Base-by-base conservation (phyloP, 495 filamentous ascomycete genomes). In the Talaromyces ruber region DNA sequence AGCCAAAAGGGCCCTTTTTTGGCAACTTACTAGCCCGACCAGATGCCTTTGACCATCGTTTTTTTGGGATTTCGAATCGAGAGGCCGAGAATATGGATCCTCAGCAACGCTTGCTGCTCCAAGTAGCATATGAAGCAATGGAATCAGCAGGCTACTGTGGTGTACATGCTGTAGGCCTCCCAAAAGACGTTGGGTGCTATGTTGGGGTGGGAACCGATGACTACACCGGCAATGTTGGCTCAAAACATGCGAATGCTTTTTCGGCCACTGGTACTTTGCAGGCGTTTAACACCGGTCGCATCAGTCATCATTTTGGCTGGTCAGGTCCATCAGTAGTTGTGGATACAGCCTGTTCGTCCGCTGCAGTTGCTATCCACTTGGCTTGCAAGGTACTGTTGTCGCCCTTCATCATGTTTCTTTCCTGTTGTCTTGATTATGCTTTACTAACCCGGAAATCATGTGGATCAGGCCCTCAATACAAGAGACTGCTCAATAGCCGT, bases 1-100 rank as follows among this genome's bases (percentile, higher is more conserved):
- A 65, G 25, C 59, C 65, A 3, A 45, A 62, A 37, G 60, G 60
- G 0, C 59, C 58, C 6, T 66, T 65, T 18, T 75, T 45, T 34
- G 74, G 75, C 0, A 73, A 74, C 60, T 74, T 69, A 63, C 39
- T 74, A 2, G 43, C 65, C 50, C 58, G 64, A 43, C 45, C 66
- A 0, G 72, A 73, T 59, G 58, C 62, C 1, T 81, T 80, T 47
- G 81, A 84, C 59, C 70, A 75, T 56, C 28, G 58, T 0, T 80
- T 82, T 65, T 84, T 81, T 64, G 66, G 62, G 18, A 75, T 67
- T 37, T 74, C 65, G 11, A 60, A 67, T 0, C 70, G 74, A 6
- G 81, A 84, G 63, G 75, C 75, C 6, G 62, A 62, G 6, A 68
- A 67, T 14, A 78, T 77, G 73, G 81, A 82, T 45, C 81, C 79